These are phyloP conservation scores for Saraca asoca DNA, from an alignment of 331 rosid species.

Conservation along the genomic window DNA sequence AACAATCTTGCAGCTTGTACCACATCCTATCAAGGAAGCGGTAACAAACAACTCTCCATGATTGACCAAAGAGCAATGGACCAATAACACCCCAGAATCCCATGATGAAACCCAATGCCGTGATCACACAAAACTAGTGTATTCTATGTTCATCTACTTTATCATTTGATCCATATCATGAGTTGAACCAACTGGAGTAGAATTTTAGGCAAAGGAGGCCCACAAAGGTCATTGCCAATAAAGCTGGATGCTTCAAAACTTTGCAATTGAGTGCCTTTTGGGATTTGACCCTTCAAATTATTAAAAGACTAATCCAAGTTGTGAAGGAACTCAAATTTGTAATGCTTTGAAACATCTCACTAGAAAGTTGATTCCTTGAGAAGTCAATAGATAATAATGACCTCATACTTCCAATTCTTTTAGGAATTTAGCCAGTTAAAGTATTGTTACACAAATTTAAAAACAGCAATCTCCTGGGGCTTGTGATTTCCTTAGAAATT, in stretches of 20 bases:
- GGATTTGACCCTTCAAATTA: neutral
- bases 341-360: neutral
- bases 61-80: neutral
- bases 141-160: neutral
- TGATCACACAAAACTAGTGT: neutral
- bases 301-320: neutral
- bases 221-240: neutral
- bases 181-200: neutral
- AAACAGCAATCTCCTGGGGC: neutral
- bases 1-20: constrained; percentile 9
- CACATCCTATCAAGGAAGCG: constrained; percentile 1
- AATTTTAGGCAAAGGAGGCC: neutral
- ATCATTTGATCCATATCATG: no score
- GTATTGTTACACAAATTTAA: neutral
- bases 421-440: neutral
- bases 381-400: neutral
- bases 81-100: no score
- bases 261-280: neutral
- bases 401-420: neutral
- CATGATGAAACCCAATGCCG: no score
- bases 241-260: neutral
- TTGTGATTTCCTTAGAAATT: neutral
- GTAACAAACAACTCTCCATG: constrained; percentile 30
- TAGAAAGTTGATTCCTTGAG: neutral
- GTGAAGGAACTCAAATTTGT: neutral